Base-by-base conservation (phyloP, 139 green algal species). In the Ettlia oleoabundans region DNA sequence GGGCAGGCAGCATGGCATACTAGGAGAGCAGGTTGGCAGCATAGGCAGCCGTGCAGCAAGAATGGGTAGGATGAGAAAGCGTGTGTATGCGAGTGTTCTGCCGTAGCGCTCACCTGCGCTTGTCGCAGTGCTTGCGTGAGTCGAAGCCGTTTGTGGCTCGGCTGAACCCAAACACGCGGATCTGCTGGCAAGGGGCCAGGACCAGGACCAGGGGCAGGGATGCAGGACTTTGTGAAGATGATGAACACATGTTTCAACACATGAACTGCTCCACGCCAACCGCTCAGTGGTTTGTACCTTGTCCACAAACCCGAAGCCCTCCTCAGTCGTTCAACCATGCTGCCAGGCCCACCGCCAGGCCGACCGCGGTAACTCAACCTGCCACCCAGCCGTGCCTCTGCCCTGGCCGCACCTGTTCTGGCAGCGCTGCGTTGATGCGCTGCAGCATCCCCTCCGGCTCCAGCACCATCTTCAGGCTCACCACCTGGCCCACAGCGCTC, bases 61-160 rank as follows among this genome's bases (percentile, higher is more conserved):
- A n/a, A n/a, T n/a, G n/a, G n/a, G n/a, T n/a, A n/a, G 47, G 13
- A 58, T 58, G 47, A 24, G 47, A 10, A 24, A 10, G 10, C 47
- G 47, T 15, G 47, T 10, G 15, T 10, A 15, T 10, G 13, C 15
- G 47, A 24, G 47, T 15, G 47, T 10, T 15, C 47, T 15, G 47
- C 47, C 15, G 47, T 15, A 10, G 47, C 47, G 13, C 70, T 9
- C 76, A 82, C 51, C 86, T 87, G 19, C 96, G 87, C 70, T 81
- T 87, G 86, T 93, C 89, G 87, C 94, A 98, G 65, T 87, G 84
- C 76, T 92, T 92, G 5, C 95, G 91, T 0, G 96, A 93, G 77
- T 97, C 93, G 85, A 99, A 99, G 61, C 91, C 90, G 33, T 93
- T 93, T 37, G 95, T 98, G 1, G 94, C 93, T 2, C 93, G 89